Conservation (phyloP, 2,329 filamentous ascomycete species). For the Stagonosporopsis vannaccii region DNA sequence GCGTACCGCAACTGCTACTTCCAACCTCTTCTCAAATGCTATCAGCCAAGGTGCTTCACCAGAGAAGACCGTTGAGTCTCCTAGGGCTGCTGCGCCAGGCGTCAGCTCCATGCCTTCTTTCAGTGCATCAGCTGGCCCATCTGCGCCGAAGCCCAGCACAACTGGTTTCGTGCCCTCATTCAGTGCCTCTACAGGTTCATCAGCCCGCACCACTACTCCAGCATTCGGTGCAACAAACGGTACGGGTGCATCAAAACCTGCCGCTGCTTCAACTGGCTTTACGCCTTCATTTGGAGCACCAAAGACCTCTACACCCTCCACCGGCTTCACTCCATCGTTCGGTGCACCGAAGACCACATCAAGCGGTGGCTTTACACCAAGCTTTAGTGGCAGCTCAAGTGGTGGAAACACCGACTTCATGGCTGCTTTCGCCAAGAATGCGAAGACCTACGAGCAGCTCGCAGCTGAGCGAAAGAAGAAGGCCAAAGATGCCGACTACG, state of each 20-base stretch:
- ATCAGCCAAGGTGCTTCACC: slow-evolving; percentile 31
- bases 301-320: neutral
- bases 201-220: slow-evolving; percentile 7
- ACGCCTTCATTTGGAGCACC: slow-evolving; percentile 18
- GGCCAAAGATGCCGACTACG: slow-evolving; percentile 45
- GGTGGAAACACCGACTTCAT: slow-evolving; percentile 30
- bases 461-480: slow-evolving; percentile 46
- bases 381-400: slow-evolving; percentile 23
- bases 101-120: slow-evolving; percentile 26
- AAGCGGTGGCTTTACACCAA: slow-evolving; percentile 19
- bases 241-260: neutral
- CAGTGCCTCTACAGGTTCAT: slow-evolving; percentile 10
- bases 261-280: slow-evolving; percentile 4
- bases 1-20: slow-evolving; percentile 31
- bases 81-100: slow-evolving; percentile 17
- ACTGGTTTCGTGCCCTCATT: slow-evolving; percentile 21
- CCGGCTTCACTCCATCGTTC: slow-evolving; percentile 14
- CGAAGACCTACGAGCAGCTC: slow-evolving; percentile 43
- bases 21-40: slow-evolving; percentile 34
- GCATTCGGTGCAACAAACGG: slow-evolving; percentile 4
- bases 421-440: slow-evolving; percentile 39
- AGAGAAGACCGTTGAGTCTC: slow-evolving; percentile 21
- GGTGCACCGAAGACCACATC: slow-evolving; percentile 12
- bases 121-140: slow-evolving; percentile 16
- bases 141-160: slow-evolving; percentile 7